Evolutionary conservation across 1,284 basidiomycete species (phyloP).

Genomic region (Schizopora paradoxa): DNA sequence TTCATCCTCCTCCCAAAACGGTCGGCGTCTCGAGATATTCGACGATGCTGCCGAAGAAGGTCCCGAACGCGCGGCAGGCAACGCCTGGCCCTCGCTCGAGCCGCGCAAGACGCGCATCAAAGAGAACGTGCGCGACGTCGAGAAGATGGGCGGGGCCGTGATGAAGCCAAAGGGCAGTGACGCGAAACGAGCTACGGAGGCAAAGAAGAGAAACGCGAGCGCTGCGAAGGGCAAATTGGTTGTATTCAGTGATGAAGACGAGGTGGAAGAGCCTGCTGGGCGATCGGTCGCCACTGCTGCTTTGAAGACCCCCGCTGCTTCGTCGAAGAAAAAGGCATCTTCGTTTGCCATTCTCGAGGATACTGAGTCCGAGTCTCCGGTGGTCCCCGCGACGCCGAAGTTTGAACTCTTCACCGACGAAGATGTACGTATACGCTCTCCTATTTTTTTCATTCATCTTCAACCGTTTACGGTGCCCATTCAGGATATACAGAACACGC

Average conservation of each 20-base stretch:
- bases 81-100: slow-evolving; percentile 64
- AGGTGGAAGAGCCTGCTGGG: background rate
- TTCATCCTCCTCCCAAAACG: slow-evolving; percentile 32
- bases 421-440: slow-evolving; percentile 39
- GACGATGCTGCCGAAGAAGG: slow-evolving; percentile 57
- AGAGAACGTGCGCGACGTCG: slow-evolving; percentile 65
- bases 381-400: slow-evolving; percentile 42
- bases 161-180: slow-evolving; percentile 35
- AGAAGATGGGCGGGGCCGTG: slow-evolving; percentile 60
- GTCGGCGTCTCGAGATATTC: slow-evolving; percentile 60
- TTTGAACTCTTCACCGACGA: slow-evolving; percentile 67
- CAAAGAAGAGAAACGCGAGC: slow-evolving; percentile 8
- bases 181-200: slow-evolving; percentile 11
- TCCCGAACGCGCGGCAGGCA: slow-evolving; percentile 31
- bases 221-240: slow-evolving; percentile 10
- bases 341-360: too few species aligned
- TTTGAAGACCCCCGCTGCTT: too few species aligned
- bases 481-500: slow-evolving; percentile 23
- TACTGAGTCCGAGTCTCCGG: slow-evolving; percentile 20
- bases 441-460: slow-evolving; percentile 3
- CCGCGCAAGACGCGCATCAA: slow-evolving; percentile 70
- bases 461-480: slow-evolving; percentile 17
- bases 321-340: background rate
- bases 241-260: slow-evolving; percentile 9
- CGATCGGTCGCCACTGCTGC: background rate